phyloP scores from a whole-genome alignment of 805 yeast genomes.

The Saccharomycopsis synnaedendra region DNA sequence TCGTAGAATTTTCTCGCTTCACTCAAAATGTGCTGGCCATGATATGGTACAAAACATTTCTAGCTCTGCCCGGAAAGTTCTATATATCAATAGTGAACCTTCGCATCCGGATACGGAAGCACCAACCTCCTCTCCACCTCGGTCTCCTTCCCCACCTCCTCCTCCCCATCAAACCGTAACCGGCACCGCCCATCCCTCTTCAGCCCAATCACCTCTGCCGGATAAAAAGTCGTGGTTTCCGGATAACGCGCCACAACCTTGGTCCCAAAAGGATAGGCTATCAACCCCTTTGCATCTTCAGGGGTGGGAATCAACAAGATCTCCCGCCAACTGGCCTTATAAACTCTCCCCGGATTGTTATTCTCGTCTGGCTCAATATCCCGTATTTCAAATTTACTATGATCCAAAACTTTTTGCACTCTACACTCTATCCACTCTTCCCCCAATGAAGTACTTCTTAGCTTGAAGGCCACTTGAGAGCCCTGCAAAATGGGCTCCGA shows the following conservation, averaged over 20 bases:
- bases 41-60: too few relatives aligned
- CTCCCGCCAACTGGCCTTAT: conserved; percentile 75
- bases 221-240: conserved; percentile 93
- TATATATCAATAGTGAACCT: conserved; percentile 5
- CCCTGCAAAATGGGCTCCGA: conserved; percentile 49
- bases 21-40: too few relatives aligned
- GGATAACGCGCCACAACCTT: conserved; percentile 91
- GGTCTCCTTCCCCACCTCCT: conserved; percentile 90
- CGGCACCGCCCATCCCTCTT: conserved; percentile 67
- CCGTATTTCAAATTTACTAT: conserved; percentile 65
- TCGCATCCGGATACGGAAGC: conserved; percentile 48
- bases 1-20: too few relatives aligned
- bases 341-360: conserved; percentile 78
- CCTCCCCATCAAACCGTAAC: conserved; percentile 90
- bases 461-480: conserved; percentile 80
- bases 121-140: conserved; percentile 83
- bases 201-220: conserved; percentile 80
- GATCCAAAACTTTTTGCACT: conserved; percentile 55
- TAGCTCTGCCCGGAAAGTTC: too few relatives aligned
- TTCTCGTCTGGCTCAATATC: conserved; percentile 97
- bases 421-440: conserved; percentile 96
- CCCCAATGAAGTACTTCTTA: conserved; percentile 50
- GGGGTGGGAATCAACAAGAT: conserved; percentile 57
- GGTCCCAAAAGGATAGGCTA: conserved; percentile 59
- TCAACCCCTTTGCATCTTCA: conserved; percentile 28